A percentile compares a stretch with the other conserved stretches of the same genome.
Conservation (phyloP, 352 stramenopile genomes). For the Phytophthora sojae region DNA sequence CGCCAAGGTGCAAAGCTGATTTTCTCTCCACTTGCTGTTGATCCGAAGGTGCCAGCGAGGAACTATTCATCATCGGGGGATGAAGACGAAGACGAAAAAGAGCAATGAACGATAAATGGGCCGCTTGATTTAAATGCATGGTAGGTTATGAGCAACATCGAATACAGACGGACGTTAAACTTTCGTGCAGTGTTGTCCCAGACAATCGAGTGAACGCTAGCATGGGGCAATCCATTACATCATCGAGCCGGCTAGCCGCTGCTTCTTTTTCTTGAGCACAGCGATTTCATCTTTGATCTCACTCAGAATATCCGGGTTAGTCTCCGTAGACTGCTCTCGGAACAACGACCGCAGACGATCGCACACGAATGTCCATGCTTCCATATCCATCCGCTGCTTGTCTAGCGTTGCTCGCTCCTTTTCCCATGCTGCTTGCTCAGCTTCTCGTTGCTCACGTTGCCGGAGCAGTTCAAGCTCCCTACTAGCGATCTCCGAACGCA, state of each 20-base stretch:
- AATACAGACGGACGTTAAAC: conserved; percentile 6
- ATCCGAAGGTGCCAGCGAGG: conserved; percentile 22
- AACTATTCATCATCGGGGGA: conserved; percentile 26
- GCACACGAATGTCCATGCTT: conserved; percentile 45
- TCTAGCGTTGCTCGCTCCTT: conserved; percentile 37
- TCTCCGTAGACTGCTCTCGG: conserved; percentile 38
- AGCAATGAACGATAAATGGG: conserved; percentile 5
- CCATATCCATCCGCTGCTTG: conserved; percentile 46
- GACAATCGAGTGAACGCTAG: not conserved
- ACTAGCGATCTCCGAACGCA: conserved; percentile 38
- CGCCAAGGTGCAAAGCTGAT: conserved; percentile 49
- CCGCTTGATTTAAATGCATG: conserved; percentile 4
- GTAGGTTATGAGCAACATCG: conserved; percentile 4
- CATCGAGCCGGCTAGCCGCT: conserved; percentile 37
- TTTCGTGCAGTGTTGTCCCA: not conserved
- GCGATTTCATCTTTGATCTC: conserved; percentile 44
- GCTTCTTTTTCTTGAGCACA: conserved; percentile 49
- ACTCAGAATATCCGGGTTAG: conserved; percentile 27
- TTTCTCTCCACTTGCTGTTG: conserved; percentile 51
- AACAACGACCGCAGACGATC: conserved; percentile 43
- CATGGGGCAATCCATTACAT: conserved; percentile 1
- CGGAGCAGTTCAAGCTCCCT: conserved; percentile 40
- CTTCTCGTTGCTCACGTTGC: conserved; percentile 41
- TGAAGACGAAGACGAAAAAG: conserved; percentile 13
- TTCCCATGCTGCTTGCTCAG: conserved; percentile 39